These are phyloP conservation scores for Solanum hybrid DNA, from an alignment of 305 asterid species.

Conservation along the genomic window DNA sequence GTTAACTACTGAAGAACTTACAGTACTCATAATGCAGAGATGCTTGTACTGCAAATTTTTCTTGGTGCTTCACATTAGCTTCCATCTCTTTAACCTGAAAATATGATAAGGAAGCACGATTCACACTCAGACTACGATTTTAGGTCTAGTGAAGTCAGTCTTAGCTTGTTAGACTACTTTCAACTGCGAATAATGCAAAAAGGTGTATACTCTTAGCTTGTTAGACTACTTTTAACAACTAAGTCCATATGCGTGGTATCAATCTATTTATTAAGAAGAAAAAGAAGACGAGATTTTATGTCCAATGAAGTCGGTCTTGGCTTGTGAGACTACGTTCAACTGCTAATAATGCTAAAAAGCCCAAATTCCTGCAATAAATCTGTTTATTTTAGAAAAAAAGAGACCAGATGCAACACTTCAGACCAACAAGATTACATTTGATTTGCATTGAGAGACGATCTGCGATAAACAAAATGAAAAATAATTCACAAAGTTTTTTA, in stretches of 20 bases:
- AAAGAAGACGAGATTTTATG: not conserved
- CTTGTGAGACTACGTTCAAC: not conserved
- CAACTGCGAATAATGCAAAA: not conserved
- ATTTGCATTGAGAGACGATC: not conserved
- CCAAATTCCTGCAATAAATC: not conserved
- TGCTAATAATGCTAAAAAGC: not conserved
- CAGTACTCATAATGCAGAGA: conserved; percentile 39
- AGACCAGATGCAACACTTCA: not conserved
- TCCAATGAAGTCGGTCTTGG: not conserved
- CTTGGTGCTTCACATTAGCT: conserved; percentile 58
- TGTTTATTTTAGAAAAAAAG: not conserved
- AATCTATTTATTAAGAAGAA: not conserved
- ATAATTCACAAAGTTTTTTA: not conserved
- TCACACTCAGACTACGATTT: conserved; percentile 17
- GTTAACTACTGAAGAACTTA: conserved; percentile 28
- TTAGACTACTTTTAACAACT: not conserved
- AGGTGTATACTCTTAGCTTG: not conserved
- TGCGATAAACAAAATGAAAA: not conserved
- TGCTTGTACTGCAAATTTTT: conserved; percentile 65
- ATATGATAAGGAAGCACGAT: not conserved
- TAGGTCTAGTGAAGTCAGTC: not conserved
- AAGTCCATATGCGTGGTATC: not conserved
- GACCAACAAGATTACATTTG: not conserved
- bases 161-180: not conserved
- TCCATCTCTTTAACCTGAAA: conserved; percentile 86